phyloP scores from a whole-genome alignment of 2,329 filamentous ascomycete species.

The Xylaria sp. region DNA sequence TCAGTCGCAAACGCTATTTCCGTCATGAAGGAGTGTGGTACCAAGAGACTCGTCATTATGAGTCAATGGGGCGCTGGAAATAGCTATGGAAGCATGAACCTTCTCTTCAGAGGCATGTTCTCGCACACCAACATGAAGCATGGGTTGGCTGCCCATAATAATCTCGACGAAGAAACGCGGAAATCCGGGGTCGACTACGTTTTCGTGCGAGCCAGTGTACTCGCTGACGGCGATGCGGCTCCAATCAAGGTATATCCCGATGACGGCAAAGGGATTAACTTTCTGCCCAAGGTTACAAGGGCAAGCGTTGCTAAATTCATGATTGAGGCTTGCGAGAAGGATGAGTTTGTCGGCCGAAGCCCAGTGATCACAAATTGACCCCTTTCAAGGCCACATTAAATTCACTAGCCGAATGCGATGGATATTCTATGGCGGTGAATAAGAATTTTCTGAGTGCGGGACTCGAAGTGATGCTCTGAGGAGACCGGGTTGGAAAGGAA shows the following conservation, averaged over 20 bases:
- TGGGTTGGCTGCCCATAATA: conserved; percentile 54
- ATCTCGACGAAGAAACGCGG: conserved; percentile 50
- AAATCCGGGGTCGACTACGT: conserved; percentile 45
- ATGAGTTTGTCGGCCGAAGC: conserved; percentile 48
- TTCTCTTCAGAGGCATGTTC: conserved; percentile 51
- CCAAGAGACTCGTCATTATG: conserved; percentile 54
- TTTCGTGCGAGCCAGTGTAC: conserved; percentile 50
- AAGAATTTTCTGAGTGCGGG: neutral
- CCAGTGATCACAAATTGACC: conserved; percentile 53
- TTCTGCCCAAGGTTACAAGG: conserved; percentile 46
- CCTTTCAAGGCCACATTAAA: neutral
- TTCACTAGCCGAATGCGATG: neutral
- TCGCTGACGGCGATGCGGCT: conserved; percentile 46
- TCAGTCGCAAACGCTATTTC: conserved; percentile 46
- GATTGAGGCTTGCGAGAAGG: conserved; percentile 48
- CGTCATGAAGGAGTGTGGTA: conserved; percentile 44
- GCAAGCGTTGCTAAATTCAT: conserved; percentile 52
- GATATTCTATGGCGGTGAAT: neutral
- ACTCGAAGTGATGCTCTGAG: neutral
- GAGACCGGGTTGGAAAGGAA: neutral
- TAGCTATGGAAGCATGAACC: conserved; percentile 50
- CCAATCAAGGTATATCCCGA: conserved; percentile 49
- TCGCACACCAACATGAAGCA: conserved; percentile 52
- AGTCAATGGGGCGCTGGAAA: conserved; percentile 55
- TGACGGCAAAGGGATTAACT: conserved; percentile 48